These are phyloP conservation scores for Phlebopus sp. DNA, from an alignment of 1,284 basidiomycete genomes.

Conservation along the genomic window DNA sequence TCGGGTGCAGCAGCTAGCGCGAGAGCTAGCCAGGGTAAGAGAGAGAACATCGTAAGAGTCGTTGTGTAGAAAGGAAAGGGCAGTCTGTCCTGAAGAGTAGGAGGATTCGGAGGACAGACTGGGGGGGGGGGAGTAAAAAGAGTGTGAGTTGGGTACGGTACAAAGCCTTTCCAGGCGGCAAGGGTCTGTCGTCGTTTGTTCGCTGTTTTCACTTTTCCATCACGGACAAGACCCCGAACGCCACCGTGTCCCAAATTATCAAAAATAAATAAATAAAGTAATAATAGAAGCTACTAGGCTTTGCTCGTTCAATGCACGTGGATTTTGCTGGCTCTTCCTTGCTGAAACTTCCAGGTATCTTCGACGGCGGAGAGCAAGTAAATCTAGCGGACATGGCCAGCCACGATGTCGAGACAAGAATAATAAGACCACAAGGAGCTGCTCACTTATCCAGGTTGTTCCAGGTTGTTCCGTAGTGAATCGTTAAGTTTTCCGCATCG, in stretches of 20 bases:
- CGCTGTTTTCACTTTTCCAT: not conserved
- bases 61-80: not conserved
- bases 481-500: too few relatives aligned
- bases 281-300: too few relatives aligned
- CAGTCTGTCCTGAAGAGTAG: constrained; percentile 3
- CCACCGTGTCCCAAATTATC: not conserved
- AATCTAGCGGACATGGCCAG: too few relatives aligned
- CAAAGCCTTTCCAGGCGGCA: constrained; percentile 11
- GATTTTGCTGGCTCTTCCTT: too few relatives aligned
- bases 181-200: constrained; percentile 2
- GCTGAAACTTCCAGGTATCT: too few relatives aligned
- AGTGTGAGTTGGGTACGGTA: not conserved
- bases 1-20: constrained; percentile 31
- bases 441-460: too few relatives aligned
- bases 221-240: not conserved
- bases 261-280: not conserved
- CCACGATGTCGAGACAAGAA: too few relatives aligned
- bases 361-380: too few relatives aligned
- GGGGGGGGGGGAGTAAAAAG: constrained; percentile 7
- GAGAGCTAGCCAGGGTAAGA: constrained; percentile 32
- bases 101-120: not conserved
- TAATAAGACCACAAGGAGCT: too few relatives aligned
- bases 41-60: constrained; percentile 22
- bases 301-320: too few relatives aligned
- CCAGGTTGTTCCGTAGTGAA: too few relatives aligned